phyloP scores from a whole-genome alignment of 2,329 filamentous ascomycete species.

The Sporothrix phasma region DNA sequence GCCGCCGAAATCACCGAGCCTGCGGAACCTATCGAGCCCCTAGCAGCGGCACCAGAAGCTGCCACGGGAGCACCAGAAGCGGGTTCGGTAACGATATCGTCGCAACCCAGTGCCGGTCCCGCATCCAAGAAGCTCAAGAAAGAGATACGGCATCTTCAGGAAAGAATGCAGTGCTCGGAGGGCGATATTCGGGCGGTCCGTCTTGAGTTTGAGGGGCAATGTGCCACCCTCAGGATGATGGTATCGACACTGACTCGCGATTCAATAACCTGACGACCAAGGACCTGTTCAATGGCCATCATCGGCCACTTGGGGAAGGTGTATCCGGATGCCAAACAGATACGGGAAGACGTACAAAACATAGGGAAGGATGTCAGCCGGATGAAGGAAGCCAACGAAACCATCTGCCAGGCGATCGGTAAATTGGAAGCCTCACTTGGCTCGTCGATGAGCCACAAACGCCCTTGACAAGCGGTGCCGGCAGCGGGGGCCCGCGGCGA shows the following conservation, averaged over 20 bases:
- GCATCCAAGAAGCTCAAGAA: neutral
- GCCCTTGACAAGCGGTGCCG: neutral
- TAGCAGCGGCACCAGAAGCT: neutral
- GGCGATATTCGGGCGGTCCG: constrained; percentile 15
- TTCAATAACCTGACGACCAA: constrained; percentile 41
- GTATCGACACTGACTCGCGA: constrained; percentile 34
- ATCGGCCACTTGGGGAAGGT: constrained; percentile 28
- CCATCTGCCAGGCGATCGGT: neutral
- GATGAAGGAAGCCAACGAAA: neutral
- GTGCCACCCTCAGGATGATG: constrained; percentile 28
- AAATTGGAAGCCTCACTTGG: neutral
- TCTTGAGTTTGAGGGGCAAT: constrained; percentile 23
- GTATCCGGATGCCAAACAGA: constrained; percentile 20
- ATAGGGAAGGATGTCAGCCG: neutral
- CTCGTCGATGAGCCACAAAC: neutral
- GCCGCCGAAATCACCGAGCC: neutral
- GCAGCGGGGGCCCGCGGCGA: neutral
- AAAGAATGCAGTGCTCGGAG: neutral
- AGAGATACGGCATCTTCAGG: constrained; percentile 2
- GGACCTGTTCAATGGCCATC: constrained; percentile 32
- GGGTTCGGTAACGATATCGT: neutral
- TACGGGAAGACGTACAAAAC: constrained; percentile 14
- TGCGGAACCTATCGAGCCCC: neutral
- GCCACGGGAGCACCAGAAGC: neutral
- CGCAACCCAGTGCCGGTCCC: neutral